phyloP scores from a whole-genome alignment of 2,329 filamentous ascomycete species.

The Beauveria bassiana region DNA sequence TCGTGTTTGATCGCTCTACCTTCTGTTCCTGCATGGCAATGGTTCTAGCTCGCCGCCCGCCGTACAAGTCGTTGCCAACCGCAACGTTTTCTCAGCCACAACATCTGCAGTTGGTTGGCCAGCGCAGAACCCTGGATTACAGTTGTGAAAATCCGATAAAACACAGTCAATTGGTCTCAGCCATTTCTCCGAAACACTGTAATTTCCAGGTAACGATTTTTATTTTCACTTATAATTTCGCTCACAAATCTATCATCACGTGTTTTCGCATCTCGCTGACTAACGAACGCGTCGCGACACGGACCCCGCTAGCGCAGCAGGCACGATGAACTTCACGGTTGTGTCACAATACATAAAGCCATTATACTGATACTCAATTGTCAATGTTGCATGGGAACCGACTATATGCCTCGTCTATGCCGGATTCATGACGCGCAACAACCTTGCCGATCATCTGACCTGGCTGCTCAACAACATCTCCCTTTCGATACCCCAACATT shows the following conservation, averaged over 20 bases:
- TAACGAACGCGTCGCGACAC: conserved; percentile 13
- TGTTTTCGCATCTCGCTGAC: conserved; percentile 14
- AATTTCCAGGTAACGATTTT: too few species aligned
- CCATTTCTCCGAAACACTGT: too few species aligned
- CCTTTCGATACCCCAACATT: conserved; percentile 30
- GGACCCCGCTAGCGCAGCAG: conserved; percentile 4
- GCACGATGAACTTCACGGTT: conserved; percentile 1
- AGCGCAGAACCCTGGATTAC: too few species aligned
- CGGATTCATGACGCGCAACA: conserved; percentile 56
- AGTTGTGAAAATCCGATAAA: too few species aligned
- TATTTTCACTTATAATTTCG: too few species aligned
- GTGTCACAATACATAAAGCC: not conserved
- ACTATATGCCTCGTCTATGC: conserved; percentile 6
- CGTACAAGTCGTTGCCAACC: too few species aligned
- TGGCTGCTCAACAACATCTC: conserved; percentile 47
- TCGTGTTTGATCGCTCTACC: too few species aligned
- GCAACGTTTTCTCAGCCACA: not conserved
- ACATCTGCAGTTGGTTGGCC: too few species aligned
- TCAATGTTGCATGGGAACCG: not conserved
- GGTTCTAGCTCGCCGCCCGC: not conserved
- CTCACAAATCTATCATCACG: conserved; percentile 2
- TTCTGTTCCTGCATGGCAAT: not conserved
- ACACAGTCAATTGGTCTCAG: not conserved
- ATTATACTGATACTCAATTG: not conserved
- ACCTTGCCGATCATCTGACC: conserved; percentile 47